These are phyloP conservation scores for Colletotrichum filicis DNA, from an alignment of 2,329 filamentous ascomycete species.

Conservation along the genomic window DNA sequence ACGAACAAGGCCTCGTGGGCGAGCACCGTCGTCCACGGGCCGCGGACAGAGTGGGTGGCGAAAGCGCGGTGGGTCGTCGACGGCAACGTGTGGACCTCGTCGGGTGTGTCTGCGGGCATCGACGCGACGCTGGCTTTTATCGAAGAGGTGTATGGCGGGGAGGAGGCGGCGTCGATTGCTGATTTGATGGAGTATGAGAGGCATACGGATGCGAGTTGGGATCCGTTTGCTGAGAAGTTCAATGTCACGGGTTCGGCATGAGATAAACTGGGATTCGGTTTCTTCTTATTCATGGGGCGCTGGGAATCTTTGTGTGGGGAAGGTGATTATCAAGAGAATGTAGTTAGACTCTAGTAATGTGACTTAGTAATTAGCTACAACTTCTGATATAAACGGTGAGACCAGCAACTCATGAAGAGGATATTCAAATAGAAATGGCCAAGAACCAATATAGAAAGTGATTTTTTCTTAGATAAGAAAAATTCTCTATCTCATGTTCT, in stretches of 20 bases:
- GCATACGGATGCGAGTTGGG: slow-evolving; percentile 58
- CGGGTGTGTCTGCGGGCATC: slow-evolving; percentile 69
- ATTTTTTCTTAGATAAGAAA: too few relatives aligned
- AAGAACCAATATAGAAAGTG: too few relatives aligned
- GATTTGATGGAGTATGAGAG: slow-evolving; percentile 68
- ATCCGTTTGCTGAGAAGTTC: slow-evolving; percentile 54
- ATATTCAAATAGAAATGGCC: too few relatives aligned
- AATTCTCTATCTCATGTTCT: too few relatives aligned
- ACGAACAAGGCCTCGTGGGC: slow-evolving; percentile 66
- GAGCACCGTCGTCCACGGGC: slow-evolving; percentile 49
- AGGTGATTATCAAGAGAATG: background rate
- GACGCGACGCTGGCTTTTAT: slow-evolving; percentile 70
- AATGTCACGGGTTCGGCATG: slow-evolving; percentile 15
- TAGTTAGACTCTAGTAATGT: background rate
- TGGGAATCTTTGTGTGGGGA: background rate
- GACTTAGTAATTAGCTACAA: background rate
- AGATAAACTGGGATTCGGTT: background rate
- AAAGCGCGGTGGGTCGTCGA: slow-evolving; percentile 67
- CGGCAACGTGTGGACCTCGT: slow-evolving; percentile 68
- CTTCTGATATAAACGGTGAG: too few relatives aligned
- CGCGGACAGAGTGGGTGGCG: slow-evolving; percentile 60
- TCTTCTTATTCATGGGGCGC: background rate
- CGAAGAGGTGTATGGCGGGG: slow-evolving; percentile 61
- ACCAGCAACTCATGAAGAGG: too few relatives aligned
- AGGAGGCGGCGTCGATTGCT: slow-evolving; percentile 58